Base-by-base conservation (phyloP, 2,329 filamentous ascomycete species). In the Alternaria sp. region DNA sequence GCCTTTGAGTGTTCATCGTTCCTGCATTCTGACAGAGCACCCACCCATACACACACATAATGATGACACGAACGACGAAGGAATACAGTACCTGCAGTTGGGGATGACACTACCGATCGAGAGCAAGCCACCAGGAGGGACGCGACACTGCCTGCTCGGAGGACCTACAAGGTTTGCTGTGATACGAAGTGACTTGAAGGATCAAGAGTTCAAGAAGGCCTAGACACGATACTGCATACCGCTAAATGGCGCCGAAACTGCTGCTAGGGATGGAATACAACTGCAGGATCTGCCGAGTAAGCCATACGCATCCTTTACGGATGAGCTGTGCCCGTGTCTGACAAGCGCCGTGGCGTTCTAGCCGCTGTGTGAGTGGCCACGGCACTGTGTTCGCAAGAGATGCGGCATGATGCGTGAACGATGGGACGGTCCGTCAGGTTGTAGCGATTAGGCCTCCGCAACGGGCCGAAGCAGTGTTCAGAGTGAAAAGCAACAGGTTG, bases 331-430 rank as follows among this genome's bases (percentile, higher is more conserved):
- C 51, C 26, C 44, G 48, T 42, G 38, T 51, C 49, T 59, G 55
- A 51, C 61, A 62, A 53, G 55, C 63, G 61, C 63, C 41, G 51
- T 66, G 61, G 58, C 63, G 55, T 48, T 42, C 12, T 30, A 11
- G 28, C 30, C 22, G 43, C 43, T 43, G n/a, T 32, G 22, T 49
- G 46, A 55, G 39, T 51, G 54, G 46, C 26, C 24, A 14, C 7
- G n/a, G 16, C 51, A 22, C 18, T 28, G 46, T 26, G 26, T 36
- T 36, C 34, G 28, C 14, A 20, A 24, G 24, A 24, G 41, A 8
- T 32, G 24, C n/a, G 26, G n/a, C 42, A 22, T 30, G 42, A 42
- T 3, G 34, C 42, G 51, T 44, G 14, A 38, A 39, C 16, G 18
- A 46, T 57, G 55, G 48, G 6, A 32, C 48, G 48, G 55, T 39